Base-by-base conservation (phyloP, 176 grass and related monocot species). In the Avena eriantha region DNA sequence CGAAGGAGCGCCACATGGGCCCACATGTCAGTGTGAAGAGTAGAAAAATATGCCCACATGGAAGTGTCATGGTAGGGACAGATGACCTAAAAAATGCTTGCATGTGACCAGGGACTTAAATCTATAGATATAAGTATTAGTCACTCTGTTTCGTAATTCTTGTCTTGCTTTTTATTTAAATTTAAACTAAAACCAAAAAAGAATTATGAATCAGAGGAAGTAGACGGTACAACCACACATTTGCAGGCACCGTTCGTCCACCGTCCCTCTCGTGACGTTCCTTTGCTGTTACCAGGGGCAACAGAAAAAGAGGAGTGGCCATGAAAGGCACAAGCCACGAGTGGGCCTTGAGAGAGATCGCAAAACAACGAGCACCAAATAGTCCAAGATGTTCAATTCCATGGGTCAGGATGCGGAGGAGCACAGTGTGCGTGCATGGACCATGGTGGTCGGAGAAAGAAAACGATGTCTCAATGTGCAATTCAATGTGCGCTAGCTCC, bases 361-460 rank as follows among this genome's bases (percentile, higher is more conserved):
- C 18, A 35, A 58, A 29, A 12, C 11, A 15, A 74, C 47, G 36
- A 33, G 69, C 16, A 15, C 12, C 17, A 34, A 23, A 46, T 8
- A 46, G 45, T 1, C 45, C 36, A 39, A 39, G 82, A 31, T 79
- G 81, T 79, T 84, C 39, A 35, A 17, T 80, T 58, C 8, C 35
- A 70, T 70, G 68, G 47, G 16, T 6, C 81, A 45, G 31, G 53
- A 61, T 53, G 45, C 24, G 78, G 49, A 76, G 70, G 13, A 77
- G 79, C 21, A 67, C 3, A 60, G 22, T 12, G 22, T 26, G 59
- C 59, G 59, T 8, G 8, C 60, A 64, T 29, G 33, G 72, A 77
- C 88, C 88, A 82, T 54, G 19, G 53, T 26, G 79, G 54, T 86
- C 73, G 84, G 46, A 71, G n/a, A 11, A 73, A 15, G 65, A 87